A percentile compares a stretch with the other conserved stretches of the same genome.
phyloP scores from a whole-genome alignment of 192 early-diverging fungal species.

The Oehlia diaphana region DNA sequence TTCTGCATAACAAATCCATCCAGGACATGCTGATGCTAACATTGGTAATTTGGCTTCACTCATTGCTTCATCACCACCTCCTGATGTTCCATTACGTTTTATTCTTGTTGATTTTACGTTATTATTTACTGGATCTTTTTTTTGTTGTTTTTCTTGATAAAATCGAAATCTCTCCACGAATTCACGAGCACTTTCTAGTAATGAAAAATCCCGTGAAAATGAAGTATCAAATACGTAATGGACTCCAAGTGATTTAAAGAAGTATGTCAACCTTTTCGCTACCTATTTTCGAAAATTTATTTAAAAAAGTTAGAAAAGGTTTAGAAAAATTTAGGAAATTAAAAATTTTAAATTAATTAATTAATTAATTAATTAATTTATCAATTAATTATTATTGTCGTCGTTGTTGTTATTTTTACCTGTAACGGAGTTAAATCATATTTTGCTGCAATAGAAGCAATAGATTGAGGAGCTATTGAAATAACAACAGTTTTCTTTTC shows the following conservation, averaged over 20 bases:
- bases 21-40: slow-evolving; percentile 66
- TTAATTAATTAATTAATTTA: no score
- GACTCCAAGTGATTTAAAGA: slow-evolving; percentile 81
- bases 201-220: slow-evolving; percentile 84
- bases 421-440: slow-evolving; percentile 69
- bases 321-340: no score
- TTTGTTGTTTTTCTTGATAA: slow-evolving; percentile 35
- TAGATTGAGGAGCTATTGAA: slow-evolving; percentile 86
- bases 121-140: slow-evolving; percentile 30
- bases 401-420: not conserved
- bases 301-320: no score
- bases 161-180: slow-evolving; percentile 78
- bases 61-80: slow-evolving; percentile 26
- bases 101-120: slow-evolving; percentile 34
- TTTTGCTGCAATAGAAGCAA: slow-evolving; percentile 89
- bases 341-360: no score
- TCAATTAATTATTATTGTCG: not conserved
- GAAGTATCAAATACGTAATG: slow-evolving; percentile 88
- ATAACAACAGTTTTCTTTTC: slow-evolving; percentile 66
- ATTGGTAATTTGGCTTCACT: slow-evolving; percentile 47
- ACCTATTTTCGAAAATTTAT: slow-evolving; percentile 34
- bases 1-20: slow-evolving; percentile 99
- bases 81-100: slow-evolving; percentile 36
- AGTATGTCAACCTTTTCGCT: slow-evolving; percentile 66
- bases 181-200: slow-evolving; percentile 83